Percentiles rank a stretch among this genome's conserved stretches.
phyloP scores from a whole-genome alignment of 371 early-diverging fungal species.

The Chytridium lagenaria region DNA sequence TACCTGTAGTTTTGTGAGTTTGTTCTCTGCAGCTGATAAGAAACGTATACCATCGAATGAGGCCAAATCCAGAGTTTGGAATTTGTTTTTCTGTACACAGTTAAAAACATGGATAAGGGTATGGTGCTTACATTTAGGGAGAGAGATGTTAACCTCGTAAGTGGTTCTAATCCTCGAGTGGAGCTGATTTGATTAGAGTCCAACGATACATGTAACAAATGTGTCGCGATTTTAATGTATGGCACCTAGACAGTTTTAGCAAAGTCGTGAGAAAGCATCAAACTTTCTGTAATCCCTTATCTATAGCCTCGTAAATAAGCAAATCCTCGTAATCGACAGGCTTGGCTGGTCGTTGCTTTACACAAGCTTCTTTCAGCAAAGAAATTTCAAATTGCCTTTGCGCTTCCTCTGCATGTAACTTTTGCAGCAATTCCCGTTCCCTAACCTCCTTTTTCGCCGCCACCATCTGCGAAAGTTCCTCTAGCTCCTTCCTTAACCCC shows the following conservation, averaged over 20 bases:
- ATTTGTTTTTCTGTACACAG: conserved; percentile 34
- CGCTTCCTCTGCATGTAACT: conserved; percentile 31
- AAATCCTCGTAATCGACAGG: conserved; percentile 29
- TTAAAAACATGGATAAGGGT: not conserved
- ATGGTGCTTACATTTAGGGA: conserved; percentile 24
- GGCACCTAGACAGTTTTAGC: conserved; percentile 26
- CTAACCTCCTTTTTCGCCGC: conserved; percentile 19
- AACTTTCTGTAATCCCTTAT: conserved; percentile 27
- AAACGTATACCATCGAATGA: conserved; percentile 28
- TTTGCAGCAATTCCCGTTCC: conserved; percentile 21
- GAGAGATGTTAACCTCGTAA: conserved; percentile 12
- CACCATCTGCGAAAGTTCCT: conserved; percentile 2
- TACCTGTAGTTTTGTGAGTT: conserved; percentile 31
- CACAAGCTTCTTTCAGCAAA: conserved; percentile 25
- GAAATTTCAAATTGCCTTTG: conserved; percentile 25
- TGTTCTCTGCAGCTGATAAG: conserved; percentile 33
- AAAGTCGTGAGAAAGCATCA: not conserved
- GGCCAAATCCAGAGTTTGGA: conserved; percentile 32
- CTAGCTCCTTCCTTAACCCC: conserved; percentile 8
- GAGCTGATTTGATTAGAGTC: conserved; percentile 26
- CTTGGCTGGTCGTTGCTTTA: conserved; percentile 22
- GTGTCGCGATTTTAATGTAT: conserved; percentile 25
- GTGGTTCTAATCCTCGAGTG: conserved; percentile 27
- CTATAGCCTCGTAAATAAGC: conserved; percentile 26
- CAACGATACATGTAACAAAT: conserved; percentile 25